These are phyloP conservation scores for Puccinia horiana DNA, from an alignment of 1,284 basidiomycete species.

Conservation along the genomic window DNA sequence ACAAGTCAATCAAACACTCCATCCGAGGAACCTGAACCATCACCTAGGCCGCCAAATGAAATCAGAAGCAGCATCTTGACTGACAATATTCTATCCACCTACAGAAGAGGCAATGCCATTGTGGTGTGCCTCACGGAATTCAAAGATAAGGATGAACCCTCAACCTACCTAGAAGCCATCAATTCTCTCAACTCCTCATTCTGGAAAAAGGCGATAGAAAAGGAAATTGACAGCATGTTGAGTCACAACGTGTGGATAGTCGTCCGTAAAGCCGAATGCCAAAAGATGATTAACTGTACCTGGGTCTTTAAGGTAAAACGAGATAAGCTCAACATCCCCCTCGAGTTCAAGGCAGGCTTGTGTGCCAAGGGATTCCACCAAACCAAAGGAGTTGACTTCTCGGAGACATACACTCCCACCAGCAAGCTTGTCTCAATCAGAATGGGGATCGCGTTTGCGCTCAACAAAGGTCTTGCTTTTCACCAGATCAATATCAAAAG, in stretches of 20 bases:
- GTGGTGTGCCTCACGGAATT: neutral
- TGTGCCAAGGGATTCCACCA: no score
- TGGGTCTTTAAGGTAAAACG: no score
- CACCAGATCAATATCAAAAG: slow-evolving; percentile 20
- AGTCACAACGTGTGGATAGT: neutral
- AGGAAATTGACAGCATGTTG: neutral
- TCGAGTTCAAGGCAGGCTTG: no score
- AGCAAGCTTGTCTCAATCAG: neutral
- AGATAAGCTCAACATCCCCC: no score
- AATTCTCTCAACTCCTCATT: neutral
- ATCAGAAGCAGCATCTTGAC: neutral
- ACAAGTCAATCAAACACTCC: no score
- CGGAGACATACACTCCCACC: neutral
- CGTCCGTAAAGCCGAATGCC: neutral
- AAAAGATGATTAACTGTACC: slow-evolving; percentile 1
- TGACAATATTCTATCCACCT: neutral
- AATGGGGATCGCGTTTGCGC: neutral
- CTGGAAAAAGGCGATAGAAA: slow-evolving; percentile 4
- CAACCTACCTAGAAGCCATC: neutral
- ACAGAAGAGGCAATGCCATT: neutral
- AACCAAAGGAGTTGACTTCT: neutral
- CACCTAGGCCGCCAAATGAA: neutral
- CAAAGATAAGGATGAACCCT: neutral
- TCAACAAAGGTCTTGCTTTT: neutral
- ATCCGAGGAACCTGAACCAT: neutral